Evolutionary conservation across 2,329 filamentous ascomycete species (phyloP).

Genomic region (Aspergillus sp.): DNA sequence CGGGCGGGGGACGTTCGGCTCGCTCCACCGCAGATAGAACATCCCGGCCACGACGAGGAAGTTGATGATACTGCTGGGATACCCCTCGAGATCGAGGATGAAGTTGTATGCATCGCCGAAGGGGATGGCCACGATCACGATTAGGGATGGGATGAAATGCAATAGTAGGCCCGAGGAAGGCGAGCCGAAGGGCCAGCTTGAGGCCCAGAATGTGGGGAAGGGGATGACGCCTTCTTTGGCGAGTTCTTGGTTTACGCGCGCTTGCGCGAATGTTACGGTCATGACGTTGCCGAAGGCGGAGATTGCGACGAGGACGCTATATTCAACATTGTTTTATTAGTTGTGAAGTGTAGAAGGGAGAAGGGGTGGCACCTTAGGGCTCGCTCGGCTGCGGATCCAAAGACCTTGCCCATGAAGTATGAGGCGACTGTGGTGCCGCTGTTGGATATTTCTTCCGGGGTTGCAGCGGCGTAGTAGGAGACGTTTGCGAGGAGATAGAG

Average conservation of each 20-base stretch:
- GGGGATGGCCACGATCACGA: constrained; percentile 25
- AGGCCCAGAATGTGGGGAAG: constrained; percentile 23
- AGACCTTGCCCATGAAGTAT: constrained; percentile 5
- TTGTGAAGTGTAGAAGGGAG: too few relatives aligned
- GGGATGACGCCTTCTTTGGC: constrained; percentile 26
- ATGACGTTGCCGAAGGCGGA: constrained; percentile 26
- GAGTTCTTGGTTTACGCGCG: constrained; percentile 24
- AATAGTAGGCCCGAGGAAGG: constrained; percentile 17
- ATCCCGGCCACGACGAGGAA: background rate
- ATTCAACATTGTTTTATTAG: too few relatives aligned
- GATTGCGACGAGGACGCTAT: constrained; percentile 20
- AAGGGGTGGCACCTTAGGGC: background rate
- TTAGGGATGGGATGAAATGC: constrained; percentile 19
- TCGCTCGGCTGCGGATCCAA: background rate
- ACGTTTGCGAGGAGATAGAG: constrained; percentile 57
- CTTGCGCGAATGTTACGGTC: constrained; percentile 16
- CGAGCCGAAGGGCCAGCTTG: constrained; percentile 23
- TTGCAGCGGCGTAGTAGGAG: constrained; percentile 38
- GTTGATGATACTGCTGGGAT: background rate
- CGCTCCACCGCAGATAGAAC: background rate
- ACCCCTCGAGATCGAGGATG: constrained; percentile 17
- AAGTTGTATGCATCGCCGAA: constrained; percentile 25
- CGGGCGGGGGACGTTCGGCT: background rate
- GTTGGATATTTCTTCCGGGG: background rate
- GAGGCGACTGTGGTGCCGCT: constrained; percentile 2